These are phyloP conservation scores for Entophlyctis helioformis DNA, from an alignment of 192 early-diverging fungal genomes.

Conservation along the genomic window DNA sequence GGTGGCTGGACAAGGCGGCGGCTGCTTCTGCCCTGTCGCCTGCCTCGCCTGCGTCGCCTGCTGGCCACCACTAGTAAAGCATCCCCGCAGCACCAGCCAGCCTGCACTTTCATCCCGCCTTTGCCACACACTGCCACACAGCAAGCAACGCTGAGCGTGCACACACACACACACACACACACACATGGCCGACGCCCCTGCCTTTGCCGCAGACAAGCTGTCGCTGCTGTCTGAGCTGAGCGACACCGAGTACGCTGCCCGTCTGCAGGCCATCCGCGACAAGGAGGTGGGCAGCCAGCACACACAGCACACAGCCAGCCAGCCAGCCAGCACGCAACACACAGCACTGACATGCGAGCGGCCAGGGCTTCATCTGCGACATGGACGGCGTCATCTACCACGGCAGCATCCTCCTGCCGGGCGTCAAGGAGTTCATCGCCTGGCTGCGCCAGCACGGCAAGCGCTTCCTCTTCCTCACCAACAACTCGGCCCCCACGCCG, in stretches of 20 bases:
- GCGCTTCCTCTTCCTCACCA: slow-evolving; percentile 49
- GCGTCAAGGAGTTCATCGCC: slow-evolving; percentile 41
- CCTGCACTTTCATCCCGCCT: too few species aligned
- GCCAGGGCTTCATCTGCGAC: slow-evolving; percentile 44
- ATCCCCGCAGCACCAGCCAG: too few species aligned
- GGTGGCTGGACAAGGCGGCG: too few species aligned
- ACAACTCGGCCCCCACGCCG: slow-evolving; percentile 51
- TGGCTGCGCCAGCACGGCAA: slow-evolving; percentile 38
- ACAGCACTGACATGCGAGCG: not conserved
- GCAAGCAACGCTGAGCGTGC: too few species aligned
- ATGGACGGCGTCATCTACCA: slow-evolving; percentile 57
- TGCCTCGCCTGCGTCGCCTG: too few species aligned
- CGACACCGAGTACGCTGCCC: not conserved
- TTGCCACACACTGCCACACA: too few species aligned
- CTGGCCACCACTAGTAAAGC: too few species aligned
- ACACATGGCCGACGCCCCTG: too few species aligned
- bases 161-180: too few species aligned
- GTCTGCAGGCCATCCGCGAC: slow-evolving; percentile 9
- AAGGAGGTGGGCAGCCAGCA: slow-evolving; percentile 4
- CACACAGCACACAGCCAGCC: not conserved
- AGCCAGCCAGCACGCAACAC: not conserved
- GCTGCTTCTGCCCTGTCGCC: too few species aligned
- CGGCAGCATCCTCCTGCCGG: slow-evolving; percentile 30
- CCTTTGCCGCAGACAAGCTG: too few species aligned
- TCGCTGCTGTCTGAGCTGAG: slow-evolving; percentile 12